phyloP scores from a whole-genome alignment of 1,284 basidiomycete genomes.

The Leccinum subrobustum region DNA sequence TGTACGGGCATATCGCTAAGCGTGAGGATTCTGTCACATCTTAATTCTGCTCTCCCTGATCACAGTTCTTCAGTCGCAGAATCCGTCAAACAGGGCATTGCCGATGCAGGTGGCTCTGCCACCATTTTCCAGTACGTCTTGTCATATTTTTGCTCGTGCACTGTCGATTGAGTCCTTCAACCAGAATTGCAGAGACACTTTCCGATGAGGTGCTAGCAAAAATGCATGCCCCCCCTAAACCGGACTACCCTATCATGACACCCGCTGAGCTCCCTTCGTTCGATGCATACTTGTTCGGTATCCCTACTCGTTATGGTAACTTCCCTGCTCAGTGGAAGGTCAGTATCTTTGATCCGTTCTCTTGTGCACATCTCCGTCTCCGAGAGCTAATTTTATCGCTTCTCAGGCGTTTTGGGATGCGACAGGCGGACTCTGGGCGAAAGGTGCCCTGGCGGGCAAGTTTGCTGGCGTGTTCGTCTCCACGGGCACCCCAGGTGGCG shows the following conservation, averaged over 20 bases:
- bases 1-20: conserved; percentile 49
- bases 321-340: conserved; percentile 39
- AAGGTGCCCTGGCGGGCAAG: conserved; percentile 53
- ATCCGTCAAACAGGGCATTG: conserved; percentile 46
- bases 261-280: conserved; percentile 43
- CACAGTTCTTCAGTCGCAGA: conserved; percentile 43
- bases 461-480: conserved; percentile 48
- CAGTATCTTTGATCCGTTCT: conserved; percentile 1
- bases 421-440: conserved; percentile 51
- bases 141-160: not conserved
- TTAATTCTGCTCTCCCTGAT: not conserved
- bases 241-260: conserved; percentile 47
- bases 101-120: conserved; percentile 46
- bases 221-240: conserved; percentile 50
- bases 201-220: conserved; percentile 50
- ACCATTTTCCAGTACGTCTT: conserved; percentile 42
- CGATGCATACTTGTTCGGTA: conserved; percentile 41
- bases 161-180: not conserved
- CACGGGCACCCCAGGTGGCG: conserved; percentile 43
- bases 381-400: conserved; percentile 6
- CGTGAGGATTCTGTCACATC: conserved; percentile 23
- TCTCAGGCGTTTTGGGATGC: conserved; percentile 46
- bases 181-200: conserved; percentile 55
- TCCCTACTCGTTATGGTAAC: conserved; percentile 49
- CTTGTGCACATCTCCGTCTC: not conserved